phyloP scores from a whole-genome alignment of 352 stramenopile species.

The Phytophthora sojae region DNA sequence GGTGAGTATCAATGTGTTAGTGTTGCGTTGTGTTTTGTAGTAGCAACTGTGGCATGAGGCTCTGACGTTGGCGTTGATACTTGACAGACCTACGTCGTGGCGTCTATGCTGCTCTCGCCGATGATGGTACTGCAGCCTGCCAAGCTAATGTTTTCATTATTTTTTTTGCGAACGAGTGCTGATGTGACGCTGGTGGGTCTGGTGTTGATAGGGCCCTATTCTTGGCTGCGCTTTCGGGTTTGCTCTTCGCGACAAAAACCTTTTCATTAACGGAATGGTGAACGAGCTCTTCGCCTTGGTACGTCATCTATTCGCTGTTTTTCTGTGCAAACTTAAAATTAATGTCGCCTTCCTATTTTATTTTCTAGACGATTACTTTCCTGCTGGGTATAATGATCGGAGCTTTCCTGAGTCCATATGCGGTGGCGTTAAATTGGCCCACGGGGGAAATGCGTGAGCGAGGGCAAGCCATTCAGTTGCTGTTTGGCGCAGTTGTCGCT shows the following conservation, averaged over 20 bases:
- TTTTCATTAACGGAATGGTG: constrained; percentile 86
- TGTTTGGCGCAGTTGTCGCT: constrained; percentile 85
- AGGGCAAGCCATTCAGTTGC: constrained; percentile 77
- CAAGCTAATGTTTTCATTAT: background rate
- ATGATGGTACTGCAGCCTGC: constrained; percentile 66
- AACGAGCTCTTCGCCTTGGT: constrained; percentile 87
- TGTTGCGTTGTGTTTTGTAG: background rate
- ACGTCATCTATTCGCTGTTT: constrained; percentile 4
- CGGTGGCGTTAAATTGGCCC: constrained; percentile 79
- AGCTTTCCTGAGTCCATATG: constrained; percentile 81
- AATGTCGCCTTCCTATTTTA: background rate
- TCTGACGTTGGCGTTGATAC: constrained; percentile 9
- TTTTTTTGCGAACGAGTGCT: background rate
- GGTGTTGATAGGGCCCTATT: constrained; percentile 66
- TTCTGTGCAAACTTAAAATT: background rate
- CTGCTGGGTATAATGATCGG: constrained; percentile 86
- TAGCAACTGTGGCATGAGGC: background rate
- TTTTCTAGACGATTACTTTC: constrained; percentile 70
- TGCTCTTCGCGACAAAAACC: constrained; percentile 75
- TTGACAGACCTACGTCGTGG: constrained; percentile 81
- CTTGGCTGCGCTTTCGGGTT: constrained; percentile 87
- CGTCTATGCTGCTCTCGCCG: constrained; percentile 88
- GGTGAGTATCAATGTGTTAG: constrained; percentile 32
- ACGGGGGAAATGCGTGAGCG: constrained; percentile 85
- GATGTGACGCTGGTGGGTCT: constrained; percentile 5